Evolutionary conservation across 2,329 filamentous ascomycete species (phyloP).

Genomic region (Microdochium nivale): DNA sequence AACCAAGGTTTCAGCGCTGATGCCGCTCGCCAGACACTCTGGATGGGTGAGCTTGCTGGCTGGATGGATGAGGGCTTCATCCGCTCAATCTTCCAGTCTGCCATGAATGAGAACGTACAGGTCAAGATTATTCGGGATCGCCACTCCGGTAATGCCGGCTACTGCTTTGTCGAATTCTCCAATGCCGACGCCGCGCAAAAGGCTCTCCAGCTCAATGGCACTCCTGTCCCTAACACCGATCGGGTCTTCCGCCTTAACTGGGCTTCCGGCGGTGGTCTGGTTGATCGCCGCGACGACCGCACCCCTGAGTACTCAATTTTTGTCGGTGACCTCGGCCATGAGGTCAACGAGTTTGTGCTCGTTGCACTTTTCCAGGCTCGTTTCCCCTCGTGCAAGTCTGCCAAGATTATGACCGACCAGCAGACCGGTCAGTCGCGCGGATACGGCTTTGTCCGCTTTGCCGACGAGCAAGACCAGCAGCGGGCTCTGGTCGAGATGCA

Average conservation of each 20-base stretch:
- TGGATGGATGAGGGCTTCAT: slow-evolving; percentile 99
- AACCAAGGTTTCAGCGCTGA: slow-evolving; percentile 27
- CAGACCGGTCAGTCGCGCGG: slow-evolving; percentile 96
- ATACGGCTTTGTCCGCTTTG: slow-evolving; percentile 97
- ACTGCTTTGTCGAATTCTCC: slow-evolving; percentile 95
- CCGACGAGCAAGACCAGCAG: slow-evolving; percentile 92
- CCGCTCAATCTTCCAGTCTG: slow-evolving; percentile 80
- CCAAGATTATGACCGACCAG: slow-evolving; percentile 99
- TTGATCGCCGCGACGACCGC: slow-evolving; percentile 91
- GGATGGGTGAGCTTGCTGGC: slow-evolving; percentile 95
- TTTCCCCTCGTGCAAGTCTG: slow-evolving; percentile 96
- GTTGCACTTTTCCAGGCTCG: slow-evolving; percentile 95
- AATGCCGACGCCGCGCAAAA: slow-evolving; percentile 79
- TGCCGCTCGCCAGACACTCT: slow-evolving; percentile 46
- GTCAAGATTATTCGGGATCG: slow-evolving; percentile 99
- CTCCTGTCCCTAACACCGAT: slow-evolving; percentile 83
- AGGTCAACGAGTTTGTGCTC: slow-evolving; percentile 97
- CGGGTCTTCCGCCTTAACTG: slow-evolving; percentile 99
- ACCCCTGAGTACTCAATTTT: slow-evolving; percentile 97
- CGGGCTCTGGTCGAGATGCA: slow-evolving; percentile 96
- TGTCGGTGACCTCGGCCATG: slow-evolving; percentile 92
- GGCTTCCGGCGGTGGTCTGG: slow-evolving; percentile 91
- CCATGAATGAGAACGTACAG: slow-evolving; percentile 89
- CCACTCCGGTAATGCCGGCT: slow-evolving; percentile 98
- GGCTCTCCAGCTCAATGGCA: slow-evolving; percentile 83